Base-by-base conservation (phyloP, 441 rosid species). In the Populus tomentosa region DNA sequence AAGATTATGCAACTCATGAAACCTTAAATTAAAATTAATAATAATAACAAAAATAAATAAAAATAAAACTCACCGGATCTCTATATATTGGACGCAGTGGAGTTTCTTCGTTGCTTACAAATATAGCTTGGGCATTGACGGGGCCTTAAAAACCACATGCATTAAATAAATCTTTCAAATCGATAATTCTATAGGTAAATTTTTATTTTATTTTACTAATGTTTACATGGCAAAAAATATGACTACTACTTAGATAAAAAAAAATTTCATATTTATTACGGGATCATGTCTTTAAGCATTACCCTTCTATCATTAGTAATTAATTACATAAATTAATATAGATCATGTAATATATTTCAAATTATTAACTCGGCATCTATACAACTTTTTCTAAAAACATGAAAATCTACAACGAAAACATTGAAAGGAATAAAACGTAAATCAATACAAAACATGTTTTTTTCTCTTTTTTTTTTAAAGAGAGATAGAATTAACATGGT, bases 61-160 rank as follows among this genome's bases (percentile, higher is more conserved):
- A 46, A 46, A 6, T 16, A 50, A 18, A 72, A 83, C 97, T 89
- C 84, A 94, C 98, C 13, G 99, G 99, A 85, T 96, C 98, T 84
- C 97, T 89, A 67, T 96, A 96, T 64, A 94, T 83, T 18, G 99
- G 99, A 85, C 89, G 84, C 32, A 94, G 90, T 2, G 96, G 87
- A 85, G 90, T 80, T 86, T 94, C 98, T 85, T 96, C 98, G 2
- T 96, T 91, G 80, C 94, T 94, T 64, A 90, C 87, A 90, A 96
- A 92, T 90, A 86, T 96, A 42, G 98, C 98, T 88, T 94, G 97
- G 11, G 98, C 98, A 84, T 92, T 96, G 64, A 96, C 93, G 16
- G 98, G 99, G 69, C 98, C 99, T 96, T 77, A 74, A 80, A 67
- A 42, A 68, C 61, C 65, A 74, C 74, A 61, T 6, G 38, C 56